phyloP scores from a whole-genome alignment of 768 basidiomycete species.

The Suillus weaverae region DNA sequence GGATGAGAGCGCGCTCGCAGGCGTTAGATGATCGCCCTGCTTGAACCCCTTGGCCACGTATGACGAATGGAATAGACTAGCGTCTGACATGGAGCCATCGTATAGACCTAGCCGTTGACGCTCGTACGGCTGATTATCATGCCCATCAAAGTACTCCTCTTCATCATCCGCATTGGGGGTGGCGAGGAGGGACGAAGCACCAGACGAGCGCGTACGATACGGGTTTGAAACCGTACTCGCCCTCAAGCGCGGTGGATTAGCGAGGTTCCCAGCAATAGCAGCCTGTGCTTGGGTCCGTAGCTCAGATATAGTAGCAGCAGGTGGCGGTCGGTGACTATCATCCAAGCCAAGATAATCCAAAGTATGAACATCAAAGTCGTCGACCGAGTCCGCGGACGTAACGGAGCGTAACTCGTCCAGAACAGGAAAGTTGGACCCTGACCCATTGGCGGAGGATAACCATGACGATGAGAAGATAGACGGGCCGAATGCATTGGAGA shows the following conservation, averaged over 20 bases:
- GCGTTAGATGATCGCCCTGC: slow-evolving; percentile 62
- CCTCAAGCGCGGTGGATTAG: slow-evolving; percentile 76
- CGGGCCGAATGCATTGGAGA: slow-evolving; percentile 82
- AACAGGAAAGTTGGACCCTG: slow-evolving; percentile 57
- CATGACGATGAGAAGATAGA: slow-evolving; percentile 90
- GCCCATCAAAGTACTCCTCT: slow-evolving; percentile 71
- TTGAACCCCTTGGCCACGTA: slow-evolving; percentile 76
- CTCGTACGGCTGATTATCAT: slow-evolving; percentile 44
- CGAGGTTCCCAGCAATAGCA: slow-evolving; percentile 82
- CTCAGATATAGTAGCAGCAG: slow-evolving; percentile 86
- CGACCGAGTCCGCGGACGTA: slow-evolving; percentile 75
- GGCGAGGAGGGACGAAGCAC: slow-evolving; percentile 58
- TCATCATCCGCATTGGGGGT: slow-evolving; percentile 69
- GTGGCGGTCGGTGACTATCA: slow-evolving; percentile 71
- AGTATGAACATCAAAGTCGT: slow-evolving; percentile 91
- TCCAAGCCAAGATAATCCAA: slow-evolving; percentile 96
- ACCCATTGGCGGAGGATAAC: slow-evolving; percentile 64
- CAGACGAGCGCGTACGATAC: slow-evolving; percentile 69
- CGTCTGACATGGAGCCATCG: slow-evolving; percentile 52
- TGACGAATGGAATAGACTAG: slow-evolving; percentile 53
- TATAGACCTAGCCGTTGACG: slow-evolving; percentile 65
- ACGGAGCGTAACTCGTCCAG: slow-evolving; percentile 83
- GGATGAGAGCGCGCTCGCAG: slow-evolving; percentile 40
- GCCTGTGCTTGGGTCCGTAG: slow-evolving; percentile 88
- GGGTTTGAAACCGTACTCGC: slow-evolving; percentile 94